phyloP scores from a whole-genome alignment of 257 asterid species.

The Solanum okadae region DNA sequence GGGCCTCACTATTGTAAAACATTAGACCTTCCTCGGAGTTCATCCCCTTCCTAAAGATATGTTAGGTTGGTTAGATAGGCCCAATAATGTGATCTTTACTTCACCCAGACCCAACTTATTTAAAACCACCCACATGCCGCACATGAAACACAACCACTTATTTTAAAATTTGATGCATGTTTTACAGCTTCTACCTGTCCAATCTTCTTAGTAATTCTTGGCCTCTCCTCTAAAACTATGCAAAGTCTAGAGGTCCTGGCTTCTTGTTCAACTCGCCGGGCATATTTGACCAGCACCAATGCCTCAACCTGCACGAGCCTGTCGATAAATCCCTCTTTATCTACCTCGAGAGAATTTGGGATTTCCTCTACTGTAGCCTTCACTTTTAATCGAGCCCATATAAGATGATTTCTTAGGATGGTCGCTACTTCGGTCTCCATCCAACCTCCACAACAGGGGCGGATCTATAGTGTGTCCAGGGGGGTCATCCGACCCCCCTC shows the following conservation, averaged over 20 bases:
- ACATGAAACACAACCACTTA: background rate
- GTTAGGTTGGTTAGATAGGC: background rate
- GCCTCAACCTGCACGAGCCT: background rate
- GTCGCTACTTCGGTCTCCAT: background rate
- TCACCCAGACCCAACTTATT: background rate
- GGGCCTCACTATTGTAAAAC: background rate
- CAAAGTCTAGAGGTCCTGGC: background rate
- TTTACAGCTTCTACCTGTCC: background rate
- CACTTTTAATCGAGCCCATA: background rate
- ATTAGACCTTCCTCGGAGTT: background rate
- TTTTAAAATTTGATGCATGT: background rate
- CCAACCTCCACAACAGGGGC: background rate
- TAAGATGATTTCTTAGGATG: background rate
- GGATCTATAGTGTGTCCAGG: too few species aligned
- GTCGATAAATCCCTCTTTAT: background rate
- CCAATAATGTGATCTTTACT: background rate
- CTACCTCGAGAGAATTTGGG: background rate
- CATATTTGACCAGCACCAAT: background rate
- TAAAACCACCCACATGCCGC: background rate
- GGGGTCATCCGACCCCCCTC: too few species aligned
- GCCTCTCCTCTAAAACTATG: background rate
- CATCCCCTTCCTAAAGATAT: background rate
- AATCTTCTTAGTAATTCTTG: background rate
- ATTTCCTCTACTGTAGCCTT: background rate
- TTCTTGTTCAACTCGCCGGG: background rate